These are phyloP conservation scores for Protomyces arabidopsidicola DNA, from an alignment of 1,139 yeast species.

Conservation along the genomic window DNA sequence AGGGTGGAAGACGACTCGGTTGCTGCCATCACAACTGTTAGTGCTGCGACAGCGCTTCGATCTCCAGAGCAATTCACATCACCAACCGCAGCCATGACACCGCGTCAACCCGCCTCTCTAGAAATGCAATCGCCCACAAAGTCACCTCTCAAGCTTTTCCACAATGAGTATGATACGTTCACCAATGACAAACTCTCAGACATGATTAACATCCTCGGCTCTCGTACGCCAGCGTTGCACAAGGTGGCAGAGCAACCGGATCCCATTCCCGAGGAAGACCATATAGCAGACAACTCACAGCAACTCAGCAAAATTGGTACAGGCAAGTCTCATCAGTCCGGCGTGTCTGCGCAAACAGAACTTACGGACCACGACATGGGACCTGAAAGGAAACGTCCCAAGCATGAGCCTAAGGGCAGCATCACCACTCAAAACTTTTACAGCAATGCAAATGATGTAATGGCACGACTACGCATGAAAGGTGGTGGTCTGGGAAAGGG, in stretches of 20 bases:
- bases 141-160: slow-evolving; percentile 30
- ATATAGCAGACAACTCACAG: neutral
- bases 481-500: slow-evolving; percentile 26
- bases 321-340: slow-evolving; percentile 9
- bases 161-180: slow-evolving; percentile 29
- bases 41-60: neutral
- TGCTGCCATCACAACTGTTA: neutral
- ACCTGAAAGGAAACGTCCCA: slow-evolving; percentile 10
- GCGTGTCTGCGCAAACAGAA: slow-evolving; percentile 19
- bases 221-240: slow-evolving; percentile 13
- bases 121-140: slow-evolving; percentile 11
- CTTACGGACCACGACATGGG: slow-evolving; percentile 13
- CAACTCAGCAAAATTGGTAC: neutral
- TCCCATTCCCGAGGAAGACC: neutral
- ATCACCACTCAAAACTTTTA: slow-evolving; percentile 30
- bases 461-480: slow-evolving; percentile 28
- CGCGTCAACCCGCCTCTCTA: neutral
- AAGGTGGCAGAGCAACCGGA: neutral
- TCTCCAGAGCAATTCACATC: neutral
- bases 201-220: slow-evolving; percentile 24
- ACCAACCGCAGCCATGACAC: neutral
- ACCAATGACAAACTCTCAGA: slow-evolving; percentile 27
- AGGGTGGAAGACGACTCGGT: neutral
- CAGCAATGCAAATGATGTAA: slow-evolving; percentile 28
- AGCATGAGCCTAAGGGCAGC: slow-evolving; percentile 28